phyloP scores from a whole-genome alignment of 2,329 filamentous ascomycete species.

The Fusarium sp. region DNA sequence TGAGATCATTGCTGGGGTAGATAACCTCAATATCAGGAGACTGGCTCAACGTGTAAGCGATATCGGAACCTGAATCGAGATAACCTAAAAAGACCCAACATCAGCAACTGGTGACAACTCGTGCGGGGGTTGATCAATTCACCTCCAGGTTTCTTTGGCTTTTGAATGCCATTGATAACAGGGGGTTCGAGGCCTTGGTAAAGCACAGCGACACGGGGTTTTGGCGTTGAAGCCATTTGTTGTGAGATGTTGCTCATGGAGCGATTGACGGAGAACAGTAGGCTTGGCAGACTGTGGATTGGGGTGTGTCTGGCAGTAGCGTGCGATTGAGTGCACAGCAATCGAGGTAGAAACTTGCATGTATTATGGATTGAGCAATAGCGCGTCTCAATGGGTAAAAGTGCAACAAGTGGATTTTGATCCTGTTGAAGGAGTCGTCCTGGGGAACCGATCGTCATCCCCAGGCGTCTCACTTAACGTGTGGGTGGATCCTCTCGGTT shows the following conservation, averaged over 20 bases:
- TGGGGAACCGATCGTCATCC: background rate
- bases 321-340: background rate
- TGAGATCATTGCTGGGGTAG: constrained; percentile 6
- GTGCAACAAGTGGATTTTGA: background rate
- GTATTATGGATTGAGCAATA: background rate
- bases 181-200: constrained; percentile 61
- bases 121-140: background rate
- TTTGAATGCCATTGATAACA: constrained; percentile 58
- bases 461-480: background rate
- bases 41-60: constrained; percentile 32
- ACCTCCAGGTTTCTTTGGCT: constrained; percentile 61
- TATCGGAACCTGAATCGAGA: constrained; percentile 35
- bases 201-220: constrained; percentile 54
- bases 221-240: constrained; percentile 2
- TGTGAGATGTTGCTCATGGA: background rate
- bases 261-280: background rate
- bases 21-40: constrained; percentile 26
- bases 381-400: background rate
- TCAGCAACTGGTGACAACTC: background rate
- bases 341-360: background rate
- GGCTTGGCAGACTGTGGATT: background rate
- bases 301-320: background rate
- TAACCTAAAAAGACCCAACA: constrained; percentile 19
- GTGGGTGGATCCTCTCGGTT: background rate
- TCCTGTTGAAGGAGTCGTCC: background rate